Conservation (phyloP, 1,139 yeast species). For the Groenewaldozyma auringiensis region DNA sequence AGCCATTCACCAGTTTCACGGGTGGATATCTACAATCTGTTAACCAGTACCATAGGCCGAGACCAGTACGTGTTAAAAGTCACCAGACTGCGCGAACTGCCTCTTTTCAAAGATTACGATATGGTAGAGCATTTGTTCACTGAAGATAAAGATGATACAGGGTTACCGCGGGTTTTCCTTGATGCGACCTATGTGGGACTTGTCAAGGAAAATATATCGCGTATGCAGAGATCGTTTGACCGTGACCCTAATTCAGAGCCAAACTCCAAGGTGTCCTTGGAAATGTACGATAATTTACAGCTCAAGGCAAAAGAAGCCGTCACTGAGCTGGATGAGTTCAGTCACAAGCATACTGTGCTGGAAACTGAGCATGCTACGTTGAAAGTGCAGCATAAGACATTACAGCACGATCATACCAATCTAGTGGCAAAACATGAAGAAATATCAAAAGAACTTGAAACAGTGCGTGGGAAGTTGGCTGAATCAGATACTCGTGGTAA, state of each 20-base stretch:
- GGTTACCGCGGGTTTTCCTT: conserved; percentile 78
- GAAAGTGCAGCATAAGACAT: conserved; percentile 10
- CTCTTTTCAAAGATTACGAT: conserved; percentile 50
- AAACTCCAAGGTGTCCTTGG: conserved; percentile 55
- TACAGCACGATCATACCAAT: conserved; percentile 11
- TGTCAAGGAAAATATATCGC: conserved; percentile 59
- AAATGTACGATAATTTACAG: conserved; percentile 59
- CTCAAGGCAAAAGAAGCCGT: conserved; percentile 35
- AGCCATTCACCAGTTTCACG: conserved; percentile 64
- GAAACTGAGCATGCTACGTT: conserved; percentile 15
- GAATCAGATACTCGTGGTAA: conserved; percentile 5
- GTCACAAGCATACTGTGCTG: conserved; percentile 14
- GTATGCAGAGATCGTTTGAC: conserved; percentile 64
- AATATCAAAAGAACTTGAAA: conserved; percentile 4
- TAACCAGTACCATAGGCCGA: conserved; percentile 66
- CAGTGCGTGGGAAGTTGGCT: not conserved
- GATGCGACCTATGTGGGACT: conserved; percentile 55
- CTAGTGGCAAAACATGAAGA: conserved; percentile 11
- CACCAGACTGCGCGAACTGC: conserved; percentile 59
- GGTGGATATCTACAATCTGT: conserved; percentile 50
- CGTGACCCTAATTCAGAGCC: conserved; percentile 74
- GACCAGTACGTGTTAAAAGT: conserved; percentile 73
- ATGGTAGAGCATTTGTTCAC: conserved; percentile 29
- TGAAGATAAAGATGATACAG: conserved; percentile 63
- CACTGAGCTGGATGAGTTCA: conserved; percentile 26